phyloP scores from a whole-genome alignment of 2,329 filamentous ascomycete species.

The Fusarium acutatum region DNA sequence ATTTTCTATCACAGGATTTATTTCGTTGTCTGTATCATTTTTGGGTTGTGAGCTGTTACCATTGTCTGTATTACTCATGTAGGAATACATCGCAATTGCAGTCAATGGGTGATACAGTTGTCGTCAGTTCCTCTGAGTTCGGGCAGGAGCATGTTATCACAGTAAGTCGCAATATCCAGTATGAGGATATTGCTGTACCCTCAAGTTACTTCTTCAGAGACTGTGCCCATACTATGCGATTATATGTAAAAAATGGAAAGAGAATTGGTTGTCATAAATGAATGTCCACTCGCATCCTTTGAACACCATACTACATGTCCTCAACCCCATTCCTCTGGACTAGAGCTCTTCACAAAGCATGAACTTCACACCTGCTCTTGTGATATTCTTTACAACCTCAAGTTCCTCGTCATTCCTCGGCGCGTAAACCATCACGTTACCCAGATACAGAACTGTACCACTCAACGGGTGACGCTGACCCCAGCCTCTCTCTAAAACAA shows the following conservation, averaged over 20 bases:
- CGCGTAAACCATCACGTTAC: slow-evolving; percentile 29
- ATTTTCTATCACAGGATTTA: neutral
- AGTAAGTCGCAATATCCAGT: too few relatives aligned
- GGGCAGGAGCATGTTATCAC: neutral
- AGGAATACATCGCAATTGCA: neutral
- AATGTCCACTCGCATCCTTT: neutral
- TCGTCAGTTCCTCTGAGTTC: neutral
- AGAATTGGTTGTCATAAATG: neutral
- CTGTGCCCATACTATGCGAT: neutral
- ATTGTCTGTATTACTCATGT: neutral
- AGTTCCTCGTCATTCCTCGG: slow-evolving; percentile 17
- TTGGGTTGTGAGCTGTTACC: too few relatives aligned
- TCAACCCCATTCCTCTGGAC: neutral
- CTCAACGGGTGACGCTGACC: slow-evolving; percentile 25
- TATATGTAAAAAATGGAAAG: too few relatives aligned
- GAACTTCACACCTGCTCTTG: slow-evolving; percentile 6
- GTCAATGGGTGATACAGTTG: neutral
- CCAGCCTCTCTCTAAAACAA: slow-evolving; percentile 24
- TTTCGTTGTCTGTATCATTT: neutral
- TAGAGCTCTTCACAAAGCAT: slow-evolving; percentile 20
- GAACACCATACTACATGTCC: neutral
- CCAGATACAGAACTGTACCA: slow-evolving; percentile 20
- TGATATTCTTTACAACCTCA: slow-evolving; percentile 7
- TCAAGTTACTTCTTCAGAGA: neutral
- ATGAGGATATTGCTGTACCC: neutral